Evolutionary conservation across 805 yeast genomes (phyloP), one percentile per base, ranked within the genome.

Genomic region (Saccharomycopsis selenospora): DNA sequence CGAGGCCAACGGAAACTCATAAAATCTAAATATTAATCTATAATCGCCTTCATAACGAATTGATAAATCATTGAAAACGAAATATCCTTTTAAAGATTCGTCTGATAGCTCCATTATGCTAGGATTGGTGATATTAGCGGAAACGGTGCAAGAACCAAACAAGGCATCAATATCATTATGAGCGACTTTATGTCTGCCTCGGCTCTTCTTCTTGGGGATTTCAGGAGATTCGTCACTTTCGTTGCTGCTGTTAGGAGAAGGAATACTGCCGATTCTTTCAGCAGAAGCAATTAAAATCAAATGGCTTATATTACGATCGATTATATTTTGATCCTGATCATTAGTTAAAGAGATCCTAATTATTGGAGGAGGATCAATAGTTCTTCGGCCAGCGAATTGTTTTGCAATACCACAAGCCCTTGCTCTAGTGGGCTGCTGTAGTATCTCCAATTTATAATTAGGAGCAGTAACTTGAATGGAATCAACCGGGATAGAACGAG

Each of bases 341-440:
- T 56, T 41, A 2, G 18, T 10, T 7, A 56, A 45, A 14, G 53
- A 46, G 26, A 62, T 48, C 46, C 55, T 43, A 36, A 62, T 56
- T 11, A 62, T 62, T 3, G 66, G 66, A 13, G 65, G 64, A 20
- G 66, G 66, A 48, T 62, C 66, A 14, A 62, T 63, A n/a, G 66
- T 63, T 14, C 66, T 57, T 10, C 66, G 40, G 3, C 65, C 61
- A 41, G 62, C 65, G 17, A 61, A 50, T 38, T 60, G 58, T 18
- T 61, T 40, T 10, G 65, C 61, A 60, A 63, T 60, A 20, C 66
- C 66, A 49, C 62, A 60, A 7, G 66, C 66, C 17, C 66, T 51
- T 13, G 66, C 66, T 28, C 59, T 62, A 24, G 55, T 52, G 4
- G 66, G 66, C 46, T 62, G 64, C 48, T 62, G 66, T 14, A 57